Conservation (phyloP, 1,284 basidiomycete species). For the Rhodotorula sp. region DNA sequence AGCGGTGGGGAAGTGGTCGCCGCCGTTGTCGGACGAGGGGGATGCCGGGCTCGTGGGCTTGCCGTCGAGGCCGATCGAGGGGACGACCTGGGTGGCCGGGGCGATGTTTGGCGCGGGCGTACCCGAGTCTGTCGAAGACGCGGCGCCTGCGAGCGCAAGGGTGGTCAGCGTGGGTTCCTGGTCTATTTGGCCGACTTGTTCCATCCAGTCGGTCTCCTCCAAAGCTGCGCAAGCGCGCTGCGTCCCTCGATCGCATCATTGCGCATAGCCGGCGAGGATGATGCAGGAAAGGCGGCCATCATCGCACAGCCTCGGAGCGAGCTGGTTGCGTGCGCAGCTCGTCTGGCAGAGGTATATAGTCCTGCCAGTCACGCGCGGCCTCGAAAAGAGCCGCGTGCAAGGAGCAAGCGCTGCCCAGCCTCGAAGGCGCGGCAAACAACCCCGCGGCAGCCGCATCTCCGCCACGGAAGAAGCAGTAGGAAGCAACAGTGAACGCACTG, state of each 20-base stretch:
- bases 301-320: too few relatives aligned
- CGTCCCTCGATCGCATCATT: not conserved
- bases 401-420: too few relatives aligned
- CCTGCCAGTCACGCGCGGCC: too few relatives aligned
- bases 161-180: too few relatives aligned
- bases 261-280: not conserved
- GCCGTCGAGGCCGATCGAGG: slow-evolving; percentile 28
- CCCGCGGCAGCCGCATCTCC: too few relatives aligned
- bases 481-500: not conserved
- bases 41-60: slow-evolving; percentile 9
- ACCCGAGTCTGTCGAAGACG: not conserved
- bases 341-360: too few relatives aligned
- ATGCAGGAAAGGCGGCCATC: not conserved
- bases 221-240: too few relatives aligned
- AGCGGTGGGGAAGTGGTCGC: slow-evolving; percentile 36
- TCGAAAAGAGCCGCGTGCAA: too few relatives aligned
- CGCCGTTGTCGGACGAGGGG: slow-evolving; percentile 9
- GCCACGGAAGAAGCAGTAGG: not conserved
- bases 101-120: slow-evolving; percentile 16
- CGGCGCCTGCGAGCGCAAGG: not conserved
- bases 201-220: not conserved
- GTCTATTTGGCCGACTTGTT: too few relatives aligned
- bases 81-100: slow-evolving; percentile 27
- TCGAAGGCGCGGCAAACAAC: not conserved
- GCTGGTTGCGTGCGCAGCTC: too few relatives aligned